phyloP scores from a whole-genome alignment of 2,329 filamentous ascomycete genomes.

The Fusarium pseudoanthophilum region DNA sequence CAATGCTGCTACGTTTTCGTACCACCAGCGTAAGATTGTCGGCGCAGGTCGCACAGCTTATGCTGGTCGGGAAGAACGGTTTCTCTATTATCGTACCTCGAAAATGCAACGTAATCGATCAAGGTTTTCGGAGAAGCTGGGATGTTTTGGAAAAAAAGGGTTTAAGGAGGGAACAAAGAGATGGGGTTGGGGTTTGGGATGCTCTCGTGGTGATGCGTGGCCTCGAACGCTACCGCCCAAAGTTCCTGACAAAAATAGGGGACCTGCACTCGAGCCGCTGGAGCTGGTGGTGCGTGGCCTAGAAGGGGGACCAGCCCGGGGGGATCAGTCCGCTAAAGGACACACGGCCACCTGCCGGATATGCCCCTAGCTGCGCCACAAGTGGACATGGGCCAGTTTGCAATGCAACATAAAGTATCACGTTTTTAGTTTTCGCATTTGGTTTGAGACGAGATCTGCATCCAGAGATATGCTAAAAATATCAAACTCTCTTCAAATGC shows the following conservation, averaged over 20 bases:
- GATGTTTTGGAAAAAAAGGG: background rate
- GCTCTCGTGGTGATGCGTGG: slow-evolving; percentile 39
- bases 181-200: background rate
- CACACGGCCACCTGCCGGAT: background rate
- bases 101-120: background rate
- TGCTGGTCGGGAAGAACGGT: background rate
- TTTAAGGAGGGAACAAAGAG: slow-evolving; percentile 18
- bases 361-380: slow-evolving; percentile 27
- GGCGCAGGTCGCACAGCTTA: slow-evolving; percentile 26
- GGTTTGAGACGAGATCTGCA: slow-evolving; percentile 5
- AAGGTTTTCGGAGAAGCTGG: background rate
- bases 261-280: slow-evolving; percentile 14
- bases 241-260: slow-evolving; percentile 38
- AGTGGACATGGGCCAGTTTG: slow-evolving; percentile 2
- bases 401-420: slow-evolving; percentile 20
- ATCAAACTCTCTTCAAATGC: background rate
- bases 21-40: slow-evolving; percentile 13
- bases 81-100: slow-evolving; percentile 29
- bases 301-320: background rate
- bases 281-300: slow-evolving; percentile 8
- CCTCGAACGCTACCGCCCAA: slow-evolving; percentile 26
- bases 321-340: background rate
- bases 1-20: slow-evolving; percentile 1
- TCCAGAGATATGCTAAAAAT: background rate
- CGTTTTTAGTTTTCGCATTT: slow-evolving; percentile 1